Conservation (phyloP, 306 rosid species). For the Hylodesmum podocarpum region DNA sequence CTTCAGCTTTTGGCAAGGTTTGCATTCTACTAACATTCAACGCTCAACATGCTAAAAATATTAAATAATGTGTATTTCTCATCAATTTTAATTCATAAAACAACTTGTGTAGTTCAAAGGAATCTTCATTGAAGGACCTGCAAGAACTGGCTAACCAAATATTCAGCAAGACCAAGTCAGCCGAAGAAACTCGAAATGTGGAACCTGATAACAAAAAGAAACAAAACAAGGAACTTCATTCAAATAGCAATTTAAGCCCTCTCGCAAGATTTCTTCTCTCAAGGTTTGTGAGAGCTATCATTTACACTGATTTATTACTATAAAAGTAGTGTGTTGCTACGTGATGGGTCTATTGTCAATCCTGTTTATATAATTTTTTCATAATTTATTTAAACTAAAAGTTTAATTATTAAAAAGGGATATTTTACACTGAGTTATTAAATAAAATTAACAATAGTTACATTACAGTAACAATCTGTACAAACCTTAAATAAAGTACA, state of each 20-base stretch:
- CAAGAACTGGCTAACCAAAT: conserved; percentile 65
- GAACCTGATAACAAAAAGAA: conserved; percentile 59
- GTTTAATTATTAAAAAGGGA: background rate
- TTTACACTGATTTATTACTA: background rate
- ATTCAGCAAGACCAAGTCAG: conserved; percentile 50
- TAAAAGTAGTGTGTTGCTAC: background rate
- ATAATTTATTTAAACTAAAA: background rate
- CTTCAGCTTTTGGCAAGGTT: conserved; percentile 81
- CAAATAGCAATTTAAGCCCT: conserved; percentile 76
- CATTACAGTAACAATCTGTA: no score
- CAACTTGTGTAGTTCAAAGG: conserved; percentile 62
- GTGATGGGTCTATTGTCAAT: background rate
- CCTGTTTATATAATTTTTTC: background rate
- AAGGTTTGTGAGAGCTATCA: conserved; percentile 50
- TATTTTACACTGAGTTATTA: no score
- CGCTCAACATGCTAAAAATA: background rate
- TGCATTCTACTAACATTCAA: background rate
- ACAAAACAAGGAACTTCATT: conserved; percentile 64
- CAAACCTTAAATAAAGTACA: no score
- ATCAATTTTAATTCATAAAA: background rate
- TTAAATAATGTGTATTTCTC: background rate
- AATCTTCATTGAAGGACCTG: conserved; percentile 70
- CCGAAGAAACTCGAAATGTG: conserved; percentile 49
- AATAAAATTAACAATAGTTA: background rate
- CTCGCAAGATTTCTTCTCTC: conserved; percentile 93